A percentile compares a stretch with the other conserved stretches of the same genome.
phyloP scores from a whole-genome alignment of 164 flowering plant genomes.

The Chimonanthus praecox region DNA sequence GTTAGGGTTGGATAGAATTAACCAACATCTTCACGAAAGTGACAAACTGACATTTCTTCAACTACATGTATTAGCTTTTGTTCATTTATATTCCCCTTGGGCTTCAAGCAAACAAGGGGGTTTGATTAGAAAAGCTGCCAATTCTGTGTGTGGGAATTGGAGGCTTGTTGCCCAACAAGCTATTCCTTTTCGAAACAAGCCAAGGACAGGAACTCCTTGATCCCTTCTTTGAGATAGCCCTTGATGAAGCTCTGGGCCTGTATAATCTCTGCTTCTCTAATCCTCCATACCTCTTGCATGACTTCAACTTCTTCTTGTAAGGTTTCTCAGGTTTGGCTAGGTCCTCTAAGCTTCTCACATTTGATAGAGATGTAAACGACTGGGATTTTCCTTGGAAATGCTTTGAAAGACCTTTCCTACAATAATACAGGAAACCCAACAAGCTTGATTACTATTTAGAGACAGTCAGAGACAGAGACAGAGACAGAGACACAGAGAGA shows the following conservation, averaged over 20 bases:
- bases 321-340: conserved; percentile 57
- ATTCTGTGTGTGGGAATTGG: conserved; percentile 29
- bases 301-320: conserved; percentile 45
- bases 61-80: too few species aligned
- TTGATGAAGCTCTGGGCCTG: conserved; percentile 29
- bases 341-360: conserved; percentile 57
- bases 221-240: conserved; percentile 46
- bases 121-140: conserved; percentile 3
- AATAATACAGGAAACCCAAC: conserved; percentile 2
- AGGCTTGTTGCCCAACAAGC: conserved; percentile 27
- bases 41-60: too few species aligned
- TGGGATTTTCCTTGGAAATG: conserved; percentile 71
- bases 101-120: conserved; percentile 10
- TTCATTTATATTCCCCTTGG: neutral
- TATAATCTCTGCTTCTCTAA: conserved; percentile 34
- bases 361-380: conserved; percentile 64
- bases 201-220: conserved; percentile 37
- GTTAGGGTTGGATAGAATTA: too few species aligned
- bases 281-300: conserved; percentile 57
- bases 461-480: neutral
- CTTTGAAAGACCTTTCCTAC: conserved; percentile 80
- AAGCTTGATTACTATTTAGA: neutral
- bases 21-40: too few species aligned
- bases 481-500: neutral
- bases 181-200: conserved; percentile 24